Conservation (phyloP, 2,329 filamentous ascomycete genomes). For the Neonectria punicea region DNA sequence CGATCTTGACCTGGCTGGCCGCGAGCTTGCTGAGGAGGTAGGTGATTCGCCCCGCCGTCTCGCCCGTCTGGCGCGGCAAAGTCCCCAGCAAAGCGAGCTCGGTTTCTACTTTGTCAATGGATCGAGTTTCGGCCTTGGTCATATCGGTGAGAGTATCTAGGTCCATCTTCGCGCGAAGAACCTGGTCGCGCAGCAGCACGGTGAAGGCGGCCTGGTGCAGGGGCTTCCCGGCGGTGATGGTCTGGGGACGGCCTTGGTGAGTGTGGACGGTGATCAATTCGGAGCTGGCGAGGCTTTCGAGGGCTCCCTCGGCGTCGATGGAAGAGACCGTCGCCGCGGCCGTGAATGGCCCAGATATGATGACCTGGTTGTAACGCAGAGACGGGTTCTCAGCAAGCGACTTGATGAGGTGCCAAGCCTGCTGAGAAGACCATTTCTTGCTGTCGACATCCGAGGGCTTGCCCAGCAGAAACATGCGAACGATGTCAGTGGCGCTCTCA, state of each 20-base stretch:
- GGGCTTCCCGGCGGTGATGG: conserved; percentile 83
- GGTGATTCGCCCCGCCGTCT: conserved; percentile 72
- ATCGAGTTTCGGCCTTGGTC: conserved; percentile 76
- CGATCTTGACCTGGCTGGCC: conserved; percentile 78
- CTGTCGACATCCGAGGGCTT: conserved; percentile 58
- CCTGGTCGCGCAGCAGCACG: conserved; percentile 74
- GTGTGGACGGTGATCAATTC: conserved; percentile 85
- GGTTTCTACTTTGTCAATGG: conserved; percentile 80
- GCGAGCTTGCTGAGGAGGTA: conserved; percentile 81
- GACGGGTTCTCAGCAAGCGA: conserved; percentile 74
- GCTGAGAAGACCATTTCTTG: conserved; percentile 80
- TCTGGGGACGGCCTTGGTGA: conserved; percentile 79
- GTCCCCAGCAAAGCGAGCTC: conserved; percentile 79
- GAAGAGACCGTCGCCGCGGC: conserved; percentile 55
- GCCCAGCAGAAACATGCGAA: conserved; percentile 90
- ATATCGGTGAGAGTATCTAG: conserved; percentile 75
- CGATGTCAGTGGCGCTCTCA: conserved; percentile 87
- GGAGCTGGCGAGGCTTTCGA: conserved; percentile 83
- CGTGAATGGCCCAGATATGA: conserved; percentile 77
- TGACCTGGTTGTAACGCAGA: conserved; percentile 86
- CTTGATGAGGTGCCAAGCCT: conserved; percentile 91
- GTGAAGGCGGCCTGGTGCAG: conserved; percentile 88
- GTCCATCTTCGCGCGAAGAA: conserved; percentile 78
- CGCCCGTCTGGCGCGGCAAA: conserved; percentile 75
- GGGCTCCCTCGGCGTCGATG: conserved; percentile 74